Percentiles rank a stretch among this genome's conserved stretches.
Evolutionary conservation across 805 yeast genomes (phyloP).

Genomic region (Cyberlindnera meyerae): DNA sequence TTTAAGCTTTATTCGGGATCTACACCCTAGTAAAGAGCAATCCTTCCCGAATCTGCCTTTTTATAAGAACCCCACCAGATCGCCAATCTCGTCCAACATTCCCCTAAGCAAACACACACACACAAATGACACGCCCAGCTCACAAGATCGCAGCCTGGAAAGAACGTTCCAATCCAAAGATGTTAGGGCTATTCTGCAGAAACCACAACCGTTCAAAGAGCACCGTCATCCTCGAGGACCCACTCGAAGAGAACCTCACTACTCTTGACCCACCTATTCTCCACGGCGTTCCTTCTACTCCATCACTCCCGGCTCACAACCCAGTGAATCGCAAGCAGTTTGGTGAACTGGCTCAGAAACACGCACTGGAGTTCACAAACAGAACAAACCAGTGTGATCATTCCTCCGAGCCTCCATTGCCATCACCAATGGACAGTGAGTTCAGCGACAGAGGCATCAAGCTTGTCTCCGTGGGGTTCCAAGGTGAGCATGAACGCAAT

Average conservation of each 20-base stretch:
- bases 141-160: no score
- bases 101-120: no score
- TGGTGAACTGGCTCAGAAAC: conserved; percentile 9
- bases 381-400: conserved; percentile 1
- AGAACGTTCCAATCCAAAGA: conserved; percentile 1
- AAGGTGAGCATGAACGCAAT: conserved; percentile 26
- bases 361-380: conserved; percentile 10
- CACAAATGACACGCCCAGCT: no score
- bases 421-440: conserved; percentile 12
- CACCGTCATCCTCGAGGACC: conserved; percentile 1
- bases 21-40: no score
- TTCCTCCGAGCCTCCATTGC: conserved; percentile 1
- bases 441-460: conserved; percentile 9
- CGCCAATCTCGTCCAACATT: no score
- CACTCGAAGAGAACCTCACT: conserved; percentile 16
- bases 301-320: background rate
- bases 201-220: conserved; percentile 8
- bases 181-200: conserved; percentile 8
- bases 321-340: conserved; percentile 7
- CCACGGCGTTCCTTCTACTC: conserved; percentile 6
- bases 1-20: no score
- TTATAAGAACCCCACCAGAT: no score
- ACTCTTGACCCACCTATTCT: conserved; percentile 19
- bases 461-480: conserved; percentile 16
- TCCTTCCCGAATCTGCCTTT: no score